Evolutionary conservation across 306 rosid genomes (phyloP), one percentile per base, ranked within the genome.

Genomic region (Medicago arabica): DNA sequence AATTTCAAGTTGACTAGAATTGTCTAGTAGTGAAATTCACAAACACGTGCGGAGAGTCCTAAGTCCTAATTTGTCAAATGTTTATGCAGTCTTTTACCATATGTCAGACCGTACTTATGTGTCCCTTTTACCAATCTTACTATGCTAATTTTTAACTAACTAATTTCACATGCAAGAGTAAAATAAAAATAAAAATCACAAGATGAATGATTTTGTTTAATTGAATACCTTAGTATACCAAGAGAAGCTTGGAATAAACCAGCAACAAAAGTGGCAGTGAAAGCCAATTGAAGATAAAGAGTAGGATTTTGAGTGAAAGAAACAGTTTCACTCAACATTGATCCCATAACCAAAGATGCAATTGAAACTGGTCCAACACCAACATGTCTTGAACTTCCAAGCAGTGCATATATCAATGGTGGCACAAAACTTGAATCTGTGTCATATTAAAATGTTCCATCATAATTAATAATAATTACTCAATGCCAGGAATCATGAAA

Each of bases 361-460:
- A 96, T 96, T 28, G 99, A 96, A 75, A 96, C 96, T 25, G 99
- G 99, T 5, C 99, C 99, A 81, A 96, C 93, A 4, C 85, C 99
- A 40, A 92, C 87, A 85, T 96, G 98, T 67, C 74, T 92, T 12
- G 99, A 96, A 76, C 99, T 96, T 67, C 99, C 99, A 49, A 96
- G 90, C 31, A 96, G 15, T 0, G 98, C 88, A 69, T 96, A 96
- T 85, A 89, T 88, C 86, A 96, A 72, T 31, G 98, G 98, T 0
- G 99, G 99, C 79, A 96, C 99, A 84, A 92, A 92, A 74, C 97
- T 96, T 10, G 99, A 95, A 85, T 96, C 99, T 96, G 88, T 87
- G 85, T 50, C 9, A 65, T 10, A n/a, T 39, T 40, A 8, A 65
- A 39, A 16, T 16, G 1, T 39, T 14, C n/a, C 50, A 67, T 65